Conservation (phyloP, 208 protist species). For the Trypanosoma melophagium region DNA sequence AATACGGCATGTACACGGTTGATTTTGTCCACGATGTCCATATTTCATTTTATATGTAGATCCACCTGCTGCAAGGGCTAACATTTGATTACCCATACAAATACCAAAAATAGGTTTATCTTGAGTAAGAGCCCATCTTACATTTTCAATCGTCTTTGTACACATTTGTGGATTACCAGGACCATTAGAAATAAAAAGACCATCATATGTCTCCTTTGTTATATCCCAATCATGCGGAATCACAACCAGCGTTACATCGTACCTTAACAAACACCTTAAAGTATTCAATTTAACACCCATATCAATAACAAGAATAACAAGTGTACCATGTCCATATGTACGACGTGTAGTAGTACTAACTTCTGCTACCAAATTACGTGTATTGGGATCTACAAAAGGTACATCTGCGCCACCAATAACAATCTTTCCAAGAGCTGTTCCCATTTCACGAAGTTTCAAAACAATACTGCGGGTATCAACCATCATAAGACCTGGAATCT, state of each 20-base stretch:
- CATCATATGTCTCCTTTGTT: slow-evolving; percentile 93
- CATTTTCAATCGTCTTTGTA: slow-evolving; percentile 92
- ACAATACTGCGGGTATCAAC: slow-evolving; percentile 98
- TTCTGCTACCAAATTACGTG: slow-evolving; percentile 93
- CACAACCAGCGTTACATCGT: slow-evolving; percentile 83
- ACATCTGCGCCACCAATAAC: slow-evolving; percentile 71
- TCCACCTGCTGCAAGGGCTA: slow-evolving; percentile 91
- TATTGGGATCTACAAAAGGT: slow-evolving; percentile 93
- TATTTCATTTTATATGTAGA: slow-evolving; percentile 98
- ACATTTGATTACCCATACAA: slow-evolving; percentile 98
- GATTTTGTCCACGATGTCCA: slow-evolving; percentile 98
- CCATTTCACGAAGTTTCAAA: slow-evolving; percentile 95
- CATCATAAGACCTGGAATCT: slow-evolving; percentile 97
- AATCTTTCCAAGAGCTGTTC: slow-evolving; percentile 91
- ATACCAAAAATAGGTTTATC: slow-evolving; percentile 98
- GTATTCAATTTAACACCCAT: slow-evolving; percentile 96
- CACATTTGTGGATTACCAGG: slow-evolving; percentile 91
- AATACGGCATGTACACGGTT: slow-evolving; percentile 91
- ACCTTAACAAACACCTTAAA: slow-evolving; percentile 89
- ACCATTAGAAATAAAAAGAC: slow-evolving; percentile 97
- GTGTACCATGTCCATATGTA: slow-evolving; percentile 87
- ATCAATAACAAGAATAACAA: slow-evolving; percentile 91
- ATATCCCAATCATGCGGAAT: slow-evolving; percentile 96
- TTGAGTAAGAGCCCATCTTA: slow-evolving; percentile 86
- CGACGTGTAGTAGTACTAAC: slow-evolving; percentile 86